Evolutionary conservation across 2,329 filamentous ascomycete genomes (phyloP).

Genomic region (Penicillium nordicum): DNA sequence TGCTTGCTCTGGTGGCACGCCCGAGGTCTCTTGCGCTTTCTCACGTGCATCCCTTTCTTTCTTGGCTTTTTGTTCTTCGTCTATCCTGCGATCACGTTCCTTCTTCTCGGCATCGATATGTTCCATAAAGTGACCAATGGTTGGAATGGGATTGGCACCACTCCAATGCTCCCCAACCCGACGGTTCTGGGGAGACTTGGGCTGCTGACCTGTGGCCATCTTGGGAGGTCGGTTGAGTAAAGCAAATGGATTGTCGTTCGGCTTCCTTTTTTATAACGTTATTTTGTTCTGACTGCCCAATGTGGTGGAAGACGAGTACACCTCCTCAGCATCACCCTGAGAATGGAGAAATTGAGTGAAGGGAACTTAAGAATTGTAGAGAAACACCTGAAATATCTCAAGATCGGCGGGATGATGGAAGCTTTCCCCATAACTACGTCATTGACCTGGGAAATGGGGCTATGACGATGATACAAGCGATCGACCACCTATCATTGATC

Average conservation of each 20-base stretch:
- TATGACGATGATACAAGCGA: slow-evolving; percentile 18
- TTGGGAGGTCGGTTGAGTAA: not conserved
- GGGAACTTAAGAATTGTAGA: not conserved
- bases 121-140: slow-evolving; percentile 78
- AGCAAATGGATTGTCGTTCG: not conserved
- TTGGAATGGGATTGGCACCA: slow-evolving; percentile 78
- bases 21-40: slow-evolving; percentile 25
- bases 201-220: slow-evolving; percentile 13
- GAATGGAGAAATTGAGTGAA: not conserved
- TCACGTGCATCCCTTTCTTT: slow-evolving; percentile 18
- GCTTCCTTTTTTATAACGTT: not conserved
- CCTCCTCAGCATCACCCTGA: not conserved
- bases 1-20: slow-evolving; percentile 25
- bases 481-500: slow-evolving; percentile 1
- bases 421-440: slow-evolving; percentile 23
- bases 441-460: slow-evolving; percentile 19
- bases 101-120: slow-evolving; percentile 76
- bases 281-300: not conserved
- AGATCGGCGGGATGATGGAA: slow-evolving; percentile 1
- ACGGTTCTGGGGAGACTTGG: slow-evolving; percentile 33
- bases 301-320: not conserved
- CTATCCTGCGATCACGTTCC: slow-evolving; percentile 68
- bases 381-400: not conserved
- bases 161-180: slow-evolving; percentile 70
- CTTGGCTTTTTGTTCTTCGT: slow-evolving; percentile 49